These are phyloP conservation scores for Chrysophaeum taylorii DNA, from an alignment of 352 stramenopile genomes.

Conservation along the genomic window DNA sequence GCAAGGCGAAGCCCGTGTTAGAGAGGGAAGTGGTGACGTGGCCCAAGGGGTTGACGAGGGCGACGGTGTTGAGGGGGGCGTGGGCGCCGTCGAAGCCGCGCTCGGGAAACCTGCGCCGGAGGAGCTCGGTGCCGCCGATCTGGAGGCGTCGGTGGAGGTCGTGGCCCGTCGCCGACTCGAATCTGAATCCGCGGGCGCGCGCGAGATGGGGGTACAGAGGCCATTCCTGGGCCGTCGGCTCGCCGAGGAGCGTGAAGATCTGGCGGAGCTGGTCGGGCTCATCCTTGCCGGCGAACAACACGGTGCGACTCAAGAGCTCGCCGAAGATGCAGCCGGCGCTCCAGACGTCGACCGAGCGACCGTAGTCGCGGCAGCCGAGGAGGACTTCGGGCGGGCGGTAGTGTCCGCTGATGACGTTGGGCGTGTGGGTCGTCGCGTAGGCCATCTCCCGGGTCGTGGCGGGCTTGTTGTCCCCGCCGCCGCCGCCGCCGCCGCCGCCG, in stretches of 20 bases:
- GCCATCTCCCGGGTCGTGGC: too few species aligned
- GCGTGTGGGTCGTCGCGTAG: slow-evolving; percentile 47
- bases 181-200: neutral
- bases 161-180: too few species aligned
- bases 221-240: slow-evolving; percentile 75
- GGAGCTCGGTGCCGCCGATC: neutral
- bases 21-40: neutral
- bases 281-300: slow-evolving; percentile 77
- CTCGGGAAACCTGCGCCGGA: neutral
- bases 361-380: slow-evolving; percentile 77
- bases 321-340: slow-evolving; percentile 84
- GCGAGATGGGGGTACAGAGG: slow-evolving; percentile 31
- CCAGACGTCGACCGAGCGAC: slow-evolving; percentile 90
- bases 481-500: too few species aligned
- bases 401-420: slow-evolving; percentile 83
- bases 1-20: slow-evolving; percentile 1
- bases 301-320: slow-evolving; percentile 82
- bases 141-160: neutral
- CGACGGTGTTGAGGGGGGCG: neutral
- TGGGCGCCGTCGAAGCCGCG: neutral
- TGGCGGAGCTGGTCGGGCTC: slow-evolving; percentile 93
- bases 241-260: slow-evolving; percentile 84
- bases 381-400: slow-evolving; percentile 83
- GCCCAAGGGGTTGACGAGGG: neutral
- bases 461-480: too few species aligned